phyloP scores from a whole-genome alignment of 2,329 filamentous ascomycete species.

The Ophiostoma sp. region DNA sequence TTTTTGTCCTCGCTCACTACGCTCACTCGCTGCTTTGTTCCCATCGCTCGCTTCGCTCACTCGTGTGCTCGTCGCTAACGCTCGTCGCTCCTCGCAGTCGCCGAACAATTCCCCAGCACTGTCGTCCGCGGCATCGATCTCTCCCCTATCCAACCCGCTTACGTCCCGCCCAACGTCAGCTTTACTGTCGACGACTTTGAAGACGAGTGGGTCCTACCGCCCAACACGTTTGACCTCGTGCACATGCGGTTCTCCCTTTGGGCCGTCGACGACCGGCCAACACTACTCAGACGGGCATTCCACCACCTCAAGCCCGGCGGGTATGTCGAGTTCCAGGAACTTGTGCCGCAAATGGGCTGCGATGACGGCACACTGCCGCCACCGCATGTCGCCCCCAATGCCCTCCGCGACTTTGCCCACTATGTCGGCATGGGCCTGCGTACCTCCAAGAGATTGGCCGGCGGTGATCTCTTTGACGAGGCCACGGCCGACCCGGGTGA shows the following conservation, averaged over 20 bases:
- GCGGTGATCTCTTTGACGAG: conserved; percentile 19
- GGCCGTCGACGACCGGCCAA: conserved; percentile 45
- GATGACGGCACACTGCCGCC: conserved; percentile 46
- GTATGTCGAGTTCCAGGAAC: conserved; percentile 52
- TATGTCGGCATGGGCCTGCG: conserved; percentile 39
- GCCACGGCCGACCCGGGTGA: neutral
- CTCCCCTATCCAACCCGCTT: conserved; percentile 54
- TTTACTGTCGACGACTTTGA: conserved; percentile 56
- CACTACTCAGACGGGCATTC: conserved; percentile 46
- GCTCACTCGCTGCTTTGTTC: neutral
- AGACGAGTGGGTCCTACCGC: conserved; percentile 51
- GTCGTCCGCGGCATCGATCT: conserved; percentile 52
- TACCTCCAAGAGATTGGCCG: conserved; percentile 34
- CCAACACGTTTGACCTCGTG: conserved; percentile 50
- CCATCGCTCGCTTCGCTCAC: neutral
- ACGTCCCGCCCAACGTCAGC: conserved; percentile 52
- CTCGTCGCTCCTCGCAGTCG: conserved; percentile 43
- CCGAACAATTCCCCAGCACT: conserved; percentile 47
- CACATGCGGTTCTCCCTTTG: conserved; percentile 51
- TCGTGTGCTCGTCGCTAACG: neutral
- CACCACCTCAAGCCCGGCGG: conserved; percentile 54
- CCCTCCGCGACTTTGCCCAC: conserved; percentile 48
- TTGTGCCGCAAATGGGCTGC: conserved; percentile 44
- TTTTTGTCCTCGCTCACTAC: neutral
- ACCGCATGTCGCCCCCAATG: conserved; percentile 42